These are phyloP conservation scores for Quercus mongolica DNA, from an alignment of 306 rosid genomes.

Conservation along the genomic window DNA sequence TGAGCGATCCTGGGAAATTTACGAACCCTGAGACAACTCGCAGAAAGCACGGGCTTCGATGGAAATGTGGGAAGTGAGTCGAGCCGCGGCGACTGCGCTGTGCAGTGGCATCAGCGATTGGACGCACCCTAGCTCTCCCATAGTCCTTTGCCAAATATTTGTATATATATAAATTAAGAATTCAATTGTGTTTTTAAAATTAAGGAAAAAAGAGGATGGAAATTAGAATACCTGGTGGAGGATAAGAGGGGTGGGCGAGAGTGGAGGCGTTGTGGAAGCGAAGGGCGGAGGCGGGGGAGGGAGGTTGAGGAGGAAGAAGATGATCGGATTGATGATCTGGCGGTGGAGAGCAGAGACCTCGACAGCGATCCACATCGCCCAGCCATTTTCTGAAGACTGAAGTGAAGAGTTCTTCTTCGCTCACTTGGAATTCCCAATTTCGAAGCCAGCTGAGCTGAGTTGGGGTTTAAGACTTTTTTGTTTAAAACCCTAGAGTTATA, in stretches of 20 bases:
- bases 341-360: conserved; percentile 43
- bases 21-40: conserved; percentile 64
- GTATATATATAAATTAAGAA: neutral
- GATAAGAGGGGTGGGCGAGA: conserved; percentile 35
- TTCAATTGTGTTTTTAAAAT: no score
- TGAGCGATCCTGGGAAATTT: neutral
- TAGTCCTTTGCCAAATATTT: conserved; percentile 20
- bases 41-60: conserved; percentile 48
- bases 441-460: neutral
- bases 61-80: conserved; percentile 46
- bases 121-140: conserved; percentile 39
- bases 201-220: neutral
- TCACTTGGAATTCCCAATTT: neutral
- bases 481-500: no score
- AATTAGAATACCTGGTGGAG: conserved; percentile 5
- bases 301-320: conserved; percentile 31
- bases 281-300: conserved; percentile 22
- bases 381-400: conserved; percentile 29
- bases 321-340: conserved; percentile 39
- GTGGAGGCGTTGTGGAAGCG: conserved; percentile 27
- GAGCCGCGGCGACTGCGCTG: conserved; percentile 39
- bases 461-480: neutral
- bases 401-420: neutral
- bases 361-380: conserved; percentile 54
- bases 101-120: conserved; percentile 59